A percentile compares a stretch with the other conserved stretches of the same genome.
These are phyloP conservation scores for Yamadazyma buinensis DNA, from an alignment of 1,139 yeast species.

Conservation along the genomic window DNA sequence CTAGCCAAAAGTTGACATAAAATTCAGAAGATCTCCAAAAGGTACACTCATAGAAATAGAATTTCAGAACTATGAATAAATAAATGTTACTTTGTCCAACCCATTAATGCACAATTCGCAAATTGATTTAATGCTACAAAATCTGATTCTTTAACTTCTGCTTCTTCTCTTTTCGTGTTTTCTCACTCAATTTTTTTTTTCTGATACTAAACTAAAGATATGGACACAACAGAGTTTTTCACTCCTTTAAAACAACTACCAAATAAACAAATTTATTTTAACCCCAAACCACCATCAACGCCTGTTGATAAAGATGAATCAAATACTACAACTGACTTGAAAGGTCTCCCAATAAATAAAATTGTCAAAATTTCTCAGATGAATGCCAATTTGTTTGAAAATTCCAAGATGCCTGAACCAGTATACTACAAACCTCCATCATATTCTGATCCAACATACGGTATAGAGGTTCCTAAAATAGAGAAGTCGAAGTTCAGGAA, in stretches of 20 bases:
- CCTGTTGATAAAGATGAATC: slow-evolving; percentile 2
- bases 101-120: too few species aligned
- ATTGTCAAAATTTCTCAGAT: slow-evolving; percentile 12
- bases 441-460: slow-evolving; percentile 26
- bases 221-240: slow-evolving; percentile 9
- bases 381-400: slow-evolving; percentile 9
- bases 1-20: too few species aligned
- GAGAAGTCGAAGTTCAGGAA: slow-evolving; percentile 5
- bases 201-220: too few species aligned
- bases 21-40: too few species aligned
- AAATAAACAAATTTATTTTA: slow-evolving; percentile 8
- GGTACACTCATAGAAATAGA: too few species aligned
- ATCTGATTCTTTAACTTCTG: too few species aligned
- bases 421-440: slow-evolving; percentile 37
- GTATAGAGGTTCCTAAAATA: slow-evolving; percentile 18
- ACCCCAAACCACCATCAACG: neutral
- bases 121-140: too few species aligned
- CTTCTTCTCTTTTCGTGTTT: too few species aligned
- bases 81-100: too few species aligned
- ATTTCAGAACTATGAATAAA: too few species aligned
- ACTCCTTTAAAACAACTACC: slow-evolving; percentile 15
- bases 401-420: slow-evolving; percentile 17
- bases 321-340: slow-evolving; percentile 4
- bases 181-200: too few species aligned
- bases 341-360: slow-evolving; percentile 18